Conservation (phyloP, 352 stramenopile species). For the Pythium scleroteichum region DNA sequence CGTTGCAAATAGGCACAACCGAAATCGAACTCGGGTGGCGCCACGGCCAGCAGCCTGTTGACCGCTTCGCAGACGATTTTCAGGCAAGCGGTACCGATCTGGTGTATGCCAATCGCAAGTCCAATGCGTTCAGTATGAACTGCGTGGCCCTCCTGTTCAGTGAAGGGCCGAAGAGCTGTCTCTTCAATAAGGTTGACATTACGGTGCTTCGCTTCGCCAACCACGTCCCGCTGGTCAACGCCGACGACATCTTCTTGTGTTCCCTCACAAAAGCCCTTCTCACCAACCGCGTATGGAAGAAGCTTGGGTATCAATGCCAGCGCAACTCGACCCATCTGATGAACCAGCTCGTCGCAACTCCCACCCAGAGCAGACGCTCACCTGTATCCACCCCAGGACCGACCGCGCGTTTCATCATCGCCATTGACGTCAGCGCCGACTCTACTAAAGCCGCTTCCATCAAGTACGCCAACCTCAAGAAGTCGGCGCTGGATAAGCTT, state of each 20-base stretch:
- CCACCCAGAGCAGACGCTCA: slow-evolving; percentile 11
- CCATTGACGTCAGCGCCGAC: slow-evolving; percentile 50
- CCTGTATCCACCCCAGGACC: neutral
- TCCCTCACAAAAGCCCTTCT: slow-evolving; percentile 46
- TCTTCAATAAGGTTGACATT: slow-evolving; percentile 43
- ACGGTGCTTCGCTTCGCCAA: slow-evolving; percentile 75
- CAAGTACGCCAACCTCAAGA: slow-evolving; percentile 59
- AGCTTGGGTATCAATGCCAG: slow-evolving; percentile 49
- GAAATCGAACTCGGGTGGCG: slow-evolving; percentile 39
- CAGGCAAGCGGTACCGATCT: slow-evolving; percentile 37
- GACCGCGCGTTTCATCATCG: slow-evolving; percentile 41
- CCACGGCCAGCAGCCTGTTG: slow-evolving; percentile 46
- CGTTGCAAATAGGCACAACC: slow-evolving; percentile 46
- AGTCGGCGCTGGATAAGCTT: slow-evolving; percentile 50
- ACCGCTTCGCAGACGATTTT: slow-evolving; percentile 61
- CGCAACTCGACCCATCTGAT: slow-evolving; percentile 39
- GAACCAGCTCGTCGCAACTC: slow-evolving; percentile 45
- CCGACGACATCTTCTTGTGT: slow-evolving; percentile 60
- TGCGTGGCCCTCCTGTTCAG: slow-evolving; percentile 51
- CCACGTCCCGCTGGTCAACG: slow-evolving; percentile 63
- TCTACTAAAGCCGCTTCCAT: slow-evolving; percentile 14
- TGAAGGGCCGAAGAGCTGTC: slow-evolving; percentile 1
- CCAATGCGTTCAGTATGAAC: slow-evolving; percentile 36
- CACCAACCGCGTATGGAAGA: slow-evolving; percentile 53
- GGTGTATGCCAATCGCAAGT: slow-evolving; percentile 34